Conservation (phyloP, 805 yeast genomes). For the Limtongozyma cylindracea region DNA sequence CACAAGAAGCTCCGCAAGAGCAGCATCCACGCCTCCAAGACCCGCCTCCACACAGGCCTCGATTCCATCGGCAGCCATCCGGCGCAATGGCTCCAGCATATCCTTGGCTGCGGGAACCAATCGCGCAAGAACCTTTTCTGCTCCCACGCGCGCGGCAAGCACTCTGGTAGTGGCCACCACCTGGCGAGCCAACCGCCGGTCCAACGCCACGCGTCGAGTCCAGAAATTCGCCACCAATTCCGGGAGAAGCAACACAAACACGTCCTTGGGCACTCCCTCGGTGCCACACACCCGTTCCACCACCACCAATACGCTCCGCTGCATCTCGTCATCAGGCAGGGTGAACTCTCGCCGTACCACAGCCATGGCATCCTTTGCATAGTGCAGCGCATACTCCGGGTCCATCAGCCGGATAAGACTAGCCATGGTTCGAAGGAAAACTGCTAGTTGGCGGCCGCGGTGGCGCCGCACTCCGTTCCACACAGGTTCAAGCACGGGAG, state of each 20-base stretch:
- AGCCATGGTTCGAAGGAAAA: slow-evolving; percentile 58
- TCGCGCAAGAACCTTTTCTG: slow-evolving; percentile 27
- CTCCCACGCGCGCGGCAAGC: slow-evolving; percentile 41
- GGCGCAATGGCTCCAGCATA: slow-evolving; percentile 56
- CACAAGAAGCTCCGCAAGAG: slow-evolving; percentile 37
- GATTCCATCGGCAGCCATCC: slow-evolving; percentile 54
- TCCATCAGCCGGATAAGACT: slow-evolving; percentile 67
- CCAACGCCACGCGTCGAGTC: slow-evolving; percentile 63
- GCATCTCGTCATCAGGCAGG: slow-evolving; percentile 79
- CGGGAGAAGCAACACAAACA: slow-evolving; percentile 23
- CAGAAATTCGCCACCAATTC: slow-evolving; percentile 53
- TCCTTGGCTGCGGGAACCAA: slow-evolving; percentile 43
- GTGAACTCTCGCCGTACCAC: slow-evolving; percentile 46
- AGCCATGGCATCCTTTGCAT: slow-evolving; percentile 47
- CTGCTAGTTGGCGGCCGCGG: slow-evolving; percentile 55
- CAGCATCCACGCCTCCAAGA: slow-evolving; percentile 27
- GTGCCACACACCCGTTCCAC: slow-evolving; percentile 40
- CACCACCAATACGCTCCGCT: slow-evolving; percentile 40
- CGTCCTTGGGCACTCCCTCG: slow-evolving; percentile 24
- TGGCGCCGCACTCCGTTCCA: slow-evolving; percentile 63
- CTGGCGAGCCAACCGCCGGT: slow-evolving; percentile 20
- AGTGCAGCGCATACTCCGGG: slow-evolving; percentile 54
- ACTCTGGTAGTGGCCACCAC: slow-evolving; percentile 53
- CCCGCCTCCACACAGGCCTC: slow-evolving; percentile 21
- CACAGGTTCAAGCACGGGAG: slow-evolving; percentile 40